Evolutionary conservation across 768 basidiomycete species (phyloP), one percentile per base, ranked within the genome.

Genomic region (Candolleomyces eurysporus): DNA sequence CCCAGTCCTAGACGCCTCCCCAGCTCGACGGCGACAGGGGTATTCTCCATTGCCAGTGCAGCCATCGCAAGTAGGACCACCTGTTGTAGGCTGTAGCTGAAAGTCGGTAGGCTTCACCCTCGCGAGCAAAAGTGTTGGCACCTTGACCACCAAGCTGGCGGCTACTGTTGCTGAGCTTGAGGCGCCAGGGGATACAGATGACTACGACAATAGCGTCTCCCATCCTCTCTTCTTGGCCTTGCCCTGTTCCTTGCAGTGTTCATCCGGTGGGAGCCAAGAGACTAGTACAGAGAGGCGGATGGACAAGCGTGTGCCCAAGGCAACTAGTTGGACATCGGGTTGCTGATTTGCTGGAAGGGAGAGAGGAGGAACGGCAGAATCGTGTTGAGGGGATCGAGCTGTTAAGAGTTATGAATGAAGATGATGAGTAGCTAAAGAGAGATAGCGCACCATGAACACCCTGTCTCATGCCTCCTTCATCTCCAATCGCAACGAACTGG

Each of bases 61-160:
- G 86, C 89, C 26, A 94, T 75, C 0, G 88, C 91, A 32, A 71
- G 76, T 3, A 92, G 69, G 0, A 80, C 84, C 0, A 87, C 85
- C 71, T 91, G 90, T 69, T 90, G 86, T 3, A 83, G 72, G 87
- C 90, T 64, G 22, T n/a, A n/a, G n/a, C n/a, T n/a, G n/a, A n/a
- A 45, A 22, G 62, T 45, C 32, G 36, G 19, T 32, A 32, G 4
- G 4, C 32, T 32, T 42, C 13, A 26, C 17, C 42, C n/a, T 8
- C 42, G 43, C 22, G 9, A 55, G 2, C n/a, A 9, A 8, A 19
- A 16, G 22, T 14, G 26, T 9, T 19, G 57, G 9, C 26, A 82
- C 86, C 81, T 90, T 90, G 59, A 69, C 66, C 67, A 91, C 85
- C 54, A 77, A 78, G 53, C 74, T 73, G 9, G 32, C 32, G n/a